A percentile compares a stretch with the other conserved stretches of the same genome.
Evolutionary conservation across 768 basidiomycete species (phyloP).

Genomic region (Tricholoma matsutake): DNA sequence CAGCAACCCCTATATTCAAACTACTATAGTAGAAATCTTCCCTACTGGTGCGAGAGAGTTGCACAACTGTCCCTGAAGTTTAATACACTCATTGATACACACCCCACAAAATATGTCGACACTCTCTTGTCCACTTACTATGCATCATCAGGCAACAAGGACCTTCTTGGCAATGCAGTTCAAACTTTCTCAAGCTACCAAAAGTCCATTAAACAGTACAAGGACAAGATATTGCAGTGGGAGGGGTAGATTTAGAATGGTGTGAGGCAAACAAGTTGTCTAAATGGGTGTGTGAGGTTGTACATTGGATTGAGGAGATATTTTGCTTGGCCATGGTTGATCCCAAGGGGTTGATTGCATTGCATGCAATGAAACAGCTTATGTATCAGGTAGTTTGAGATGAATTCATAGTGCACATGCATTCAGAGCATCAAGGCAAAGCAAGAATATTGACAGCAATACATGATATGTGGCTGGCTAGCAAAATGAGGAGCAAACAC

Average conservation of each 20-base stretch:
- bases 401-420: neutral
- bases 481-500: neutral
- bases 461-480: neutral
- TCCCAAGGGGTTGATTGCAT: neutral
- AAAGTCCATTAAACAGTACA: neutral
- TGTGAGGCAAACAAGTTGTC: neutral
- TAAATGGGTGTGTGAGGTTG: neutral
- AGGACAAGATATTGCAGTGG: neutral
- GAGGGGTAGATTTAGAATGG: neutral
- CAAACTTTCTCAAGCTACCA: neutral
- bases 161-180: neutral
- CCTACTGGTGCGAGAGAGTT: neutral
- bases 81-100: neutral
- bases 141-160: neutral
- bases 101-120: neutral
- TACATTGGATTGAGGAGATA: neutral
- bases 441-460: neutral
- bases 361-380: neutral
- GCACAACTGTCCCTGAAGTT: neutral
- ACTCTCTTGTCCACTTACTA: neutral
- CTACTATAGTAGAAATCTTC: neutral
- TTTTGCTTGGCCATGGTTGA: neutral
- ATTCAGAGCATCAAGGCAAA: neutral
- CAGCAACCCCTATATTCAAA: neutral
- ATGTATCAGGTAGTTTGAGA: neutral